phyloP scores from a whole-genome alignment of 2,329 filamentous ascomycete species.

The Fusarium tuaranense region DNA sequence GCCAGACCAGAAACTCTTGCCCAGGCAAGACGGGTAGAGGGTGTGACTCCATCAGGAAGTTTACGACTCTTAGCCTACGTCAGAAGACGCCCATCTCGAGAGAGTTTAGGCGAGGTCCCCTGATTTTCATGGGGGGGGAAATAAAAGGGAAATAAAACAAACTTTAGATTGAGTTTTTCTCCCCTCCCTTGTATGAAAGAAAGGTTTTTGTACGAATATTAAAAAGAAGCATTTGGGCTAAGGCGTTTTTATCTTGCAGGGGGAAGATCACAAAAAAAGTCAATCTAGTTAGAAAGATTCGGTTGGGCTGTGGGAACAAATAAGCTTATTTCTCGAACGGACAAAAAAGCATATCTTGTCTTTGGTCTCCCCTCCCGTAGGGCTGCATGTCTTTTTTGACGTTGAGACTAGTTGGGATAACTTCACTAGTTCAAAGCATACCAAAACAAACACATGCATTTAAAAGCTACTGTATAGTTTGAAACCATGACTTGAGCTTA shows the following conservation, averaged over 20 bases:
- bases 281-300: background rate
- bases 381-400: background rate
- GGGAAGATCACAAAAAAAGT: background rate
- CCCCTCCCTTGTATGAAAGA: background rate
- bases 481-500: background rate
- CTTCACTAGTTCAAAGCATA: constrained; percentile 1
- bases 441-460: background rate
- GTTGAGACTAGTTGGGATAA: background rate
- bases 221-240: background rate
- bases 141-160: background rate
- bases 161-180: background rate
- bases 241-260: background rate
- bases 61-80: constrained; percentile 73
- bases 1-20: constrained; percentile 87
- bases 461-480: background rate
- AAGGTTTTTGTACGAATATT: background rate
- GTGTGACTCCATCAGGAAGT: constrained; percentile 72
- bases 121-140: background rate
- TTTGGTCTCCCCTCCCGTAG: background rate
- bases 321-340: background rate
- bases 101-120: constrained; percentile 2
- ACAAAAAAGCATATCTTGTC: background rate
- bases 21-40: constrained; percentile 89
- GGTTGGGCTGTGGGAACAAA: background rate
- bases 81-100: constrained; percentile 45